Conservation (phyloP, 2,329 filamentous ascomycete species). For the Trichoderma koningiopsis region DNA sequence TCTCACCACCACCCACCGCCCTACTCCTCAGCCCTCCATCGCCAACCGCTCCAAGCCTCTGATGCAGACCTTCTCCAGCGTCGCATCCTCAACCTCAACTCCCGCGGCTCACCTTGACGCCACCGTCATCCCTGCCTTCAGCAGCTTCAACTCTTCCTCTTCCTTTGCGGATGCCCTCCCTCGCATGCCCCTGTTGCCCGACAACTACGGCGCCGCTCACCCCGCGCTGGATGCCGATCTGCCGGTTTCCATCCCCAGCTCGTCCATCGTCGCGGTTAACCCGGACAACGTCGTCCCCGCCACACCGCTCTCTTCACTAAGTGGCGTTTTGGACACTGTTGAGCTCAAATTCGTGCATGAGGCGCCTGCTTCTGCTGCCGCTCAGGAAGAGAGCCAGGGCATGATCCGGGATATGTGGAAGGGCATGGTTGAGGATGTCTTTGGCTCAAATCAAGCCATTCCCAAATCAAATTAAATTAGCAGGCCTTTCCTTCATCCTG, state of each 20-base stretch:
- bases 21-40: slow-evolving; percentile 49
- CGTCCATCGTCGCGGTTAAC: slow-evolving; percentile 59
- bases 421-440: slow-evolving; percentile 56
- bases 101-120: slow-evolving; percentile 55
- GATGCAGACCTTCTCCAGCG: slow-evolving; percentile 65
- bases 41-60: slow-evolving; percentile 54
- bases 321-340: slow-evolving; percentile 59
- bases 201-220: slow-evolving; percentile 55
- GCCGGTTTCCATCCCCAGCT: slow-evolving; percentile 47
- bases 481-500: neutral
- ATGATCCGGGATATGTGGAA: slow-evolving; percentile 60
- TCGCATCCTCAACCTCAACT: slow-evolving; percentile 50
- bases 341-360: slow-evolving; percentile 57
- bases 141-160: slow-evolving; percentile 39
- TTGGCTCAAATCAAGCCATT: slow-evolving; percentile 33
- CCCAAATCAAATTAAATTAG: slow-evolving; percentile 17
- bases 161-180: slow-evolving; percentile 38
- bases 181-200: slow-evolving; percentile 62
- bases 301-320: slow-evolving; percentile 58
- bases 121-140: slow-evolving; percentile 54
- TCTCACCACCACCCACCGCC: slow-evolving; percentile 52
- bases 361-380: slow-evolving; percentile 27
- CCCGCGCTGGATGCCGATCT: slow-evolving; percentile 47
- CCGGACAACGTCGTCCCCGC: slow-evolving; percentile 55
- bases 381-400: slow-evolving; percentile 40